Evolutionary conservation across 371 early-diverging fungal genomes (phyloP).

Genomic region (Amoeboaphelidium protococcarum): DNA sequence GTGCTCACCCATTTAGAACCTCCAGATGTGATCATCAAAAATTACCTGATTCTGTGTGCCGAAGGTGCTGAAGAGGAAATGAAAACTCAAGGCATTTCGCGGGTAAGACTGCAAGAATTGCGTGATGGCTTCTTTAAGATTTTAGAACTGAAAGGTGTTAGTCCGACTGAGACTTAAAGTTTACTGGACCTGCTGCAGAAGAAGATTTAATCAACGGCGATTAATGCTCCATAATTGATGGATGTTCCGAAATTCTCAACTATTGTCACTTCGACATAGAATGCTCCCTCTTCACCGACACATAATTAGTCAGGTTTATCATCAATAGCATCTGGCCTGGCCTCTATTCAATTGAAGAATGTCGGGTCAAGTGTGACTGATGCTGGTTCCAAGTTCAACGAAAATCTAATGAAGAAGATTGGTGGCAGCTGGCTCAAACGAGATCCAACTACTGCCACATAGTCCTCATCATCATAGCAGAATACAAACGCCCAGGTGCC

Average conservation of each 20-base stretch:
- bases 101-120: constrained; percentile 16
- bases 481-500: no score
- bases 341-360: not conserved
- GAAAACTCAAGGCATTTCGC: not conserved
- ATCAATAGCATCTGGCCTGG: not conserved
- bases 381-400: not conserved
- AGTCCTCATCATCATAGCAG: no score
- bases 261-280: not conserved
- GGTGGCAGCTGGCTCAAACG: no score
- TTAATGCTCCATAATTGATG: no score
- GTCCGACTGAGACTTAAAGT: not conserved
- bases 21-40: constrained; percentile 47
- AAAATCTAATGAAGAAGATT: not conserved
- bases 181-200: not conserved
- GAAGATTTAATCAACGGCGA: not conserved
- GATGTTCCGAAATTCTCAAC: not conserved
- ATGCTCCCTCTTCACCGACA: not conserved
- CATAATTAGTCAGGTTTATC: not conserved
- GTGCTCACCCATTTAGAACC: constrained; percentile 66
- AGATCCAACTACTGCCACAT: no score
- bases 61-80: constrained; percentile 10
- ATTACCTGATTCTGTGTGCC: constrained; percentile 46
- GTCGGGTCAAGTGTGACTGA: not conserved
- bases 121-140: constrained; percentile 32
- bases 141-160: constrained; percentile 45